phyloP scores from a whole-genome alignment of 306 rosid genomes.

The Corylus avellana region DNA sequence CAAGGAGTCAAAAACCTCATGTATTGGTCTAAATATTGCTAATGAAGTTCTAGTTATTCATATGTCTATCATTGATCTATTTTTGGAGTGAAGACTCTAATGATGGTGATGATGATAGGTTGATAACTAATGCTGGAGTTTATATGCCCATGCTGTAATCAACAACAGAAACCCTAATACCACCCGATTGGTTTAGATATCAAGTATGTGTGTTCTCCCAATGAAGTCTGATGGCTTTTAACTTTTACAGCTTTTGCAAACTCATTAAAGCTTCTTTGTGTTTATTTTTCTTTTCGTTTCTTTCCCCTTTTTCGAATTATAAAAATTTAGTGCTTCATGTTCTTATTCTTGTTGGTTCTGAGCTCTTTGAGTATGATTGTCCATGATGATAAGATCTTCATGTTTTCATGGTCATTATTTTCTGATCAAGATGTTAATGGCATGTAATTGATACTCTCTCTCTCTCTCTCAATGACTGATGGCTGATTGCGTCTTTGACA shows the following conservation, averaged over 20 bases:
- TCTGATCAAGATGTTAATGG: not conserved
- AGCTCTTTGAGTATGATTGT: not conserved
- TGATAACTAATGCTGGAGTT: not conserved
- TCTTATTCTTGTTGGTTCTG: not conserved
- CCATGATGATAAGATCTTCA: not conserved
- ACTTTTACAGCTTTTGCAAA: not conserved
- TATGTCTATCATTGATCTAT: not conserved
- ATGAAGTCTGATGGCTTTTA: not conserved
- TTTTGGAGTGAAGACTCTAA: not conserved
- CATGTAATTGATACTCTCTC: not conserved
- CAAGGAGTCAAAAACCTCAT: not conserved
- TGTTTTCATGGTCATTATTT: not conserved
- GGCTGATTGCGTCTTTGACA: constrained; percentile 30
- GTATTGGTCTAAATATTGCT: not conserved
- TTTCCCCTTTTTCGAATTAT: not conserved
- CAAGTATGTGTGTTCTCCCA: not conserved
- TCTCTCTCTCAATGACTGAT: not conserved
- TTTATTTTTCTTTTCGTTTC: not conserved
- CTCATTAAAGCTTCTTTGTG: not conserved
- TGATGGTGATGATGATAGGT: not conserved
- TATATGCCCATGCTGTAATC: not conserved
- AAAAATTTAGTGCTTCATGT: not conserved
- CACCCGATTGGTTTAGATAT: not conserved
- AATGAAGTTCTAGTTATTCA: not conserved
- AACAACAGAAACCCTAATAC: not conserved